Evolutionary conservation across 495 filamentous ascomycete genomes (phyloP), one percentile per base, ranked within the genome.

Genomic region (Daldinia childiae): DNA sequence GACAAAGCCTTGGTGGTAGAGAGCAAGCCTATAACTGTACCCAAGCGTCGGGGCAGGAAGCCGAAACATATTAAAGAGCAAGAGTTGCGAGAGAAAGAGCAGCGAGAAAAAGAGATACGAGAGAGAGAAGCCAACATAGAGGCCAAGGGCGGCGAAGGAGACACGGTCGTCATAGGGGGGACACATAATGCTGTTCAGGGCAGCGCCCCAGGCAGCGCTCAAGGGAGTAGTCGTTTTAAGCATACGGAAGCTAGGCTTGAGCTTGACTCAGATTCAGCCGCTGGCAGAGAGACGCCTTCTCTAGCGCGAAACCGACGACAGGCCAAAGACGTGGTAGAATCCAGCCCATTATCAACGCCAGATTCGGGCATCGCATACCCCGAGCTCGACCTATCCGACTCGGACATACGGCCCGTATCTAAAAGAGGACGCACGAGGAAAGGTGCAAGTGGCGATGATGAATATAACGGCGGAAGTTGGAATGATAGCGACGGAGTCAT

Each of bases 181-280:
- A 17, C 36, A 39, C 66, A 56, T 27, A 66, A 50, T 26, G 30
- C 19, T 30, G 52, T 8, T 2, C 64, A 45, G n/a, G 67, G 58
- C 26, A 70, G 58, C 24, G 52, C 66, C 8, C 71, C 51, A 58
- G 65, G 48, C 0, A 65, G 61, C 27, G 59, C 48, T 21, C 43
- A 48, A 48, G 43, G 9, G 17, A 48, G 43, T 38, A 66, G 43
- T 32, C 74, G 65, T 14, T 77, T 71, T 21, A 68, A 24, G 38
- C 75, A 76, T 55, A 77, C 75, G 17, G 67, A 77, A 43, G 75
- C 75, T 45, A 60, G 75, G 12, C 70, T 77, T 8, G 73, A 72
- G 59, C 59, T 72, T 9, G 58, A 70, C 61, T 65, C 67, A 12
- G 59, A 69, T 29, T 68, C 73, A 12, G 73, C 59, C 1, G 54